Evolutionary conservation across 495 filamentous ascomycete genomes (phyloP), one percentile per base, ranked within the genome.

Genomic region (Lasiosphaeria ovina): DNA sequence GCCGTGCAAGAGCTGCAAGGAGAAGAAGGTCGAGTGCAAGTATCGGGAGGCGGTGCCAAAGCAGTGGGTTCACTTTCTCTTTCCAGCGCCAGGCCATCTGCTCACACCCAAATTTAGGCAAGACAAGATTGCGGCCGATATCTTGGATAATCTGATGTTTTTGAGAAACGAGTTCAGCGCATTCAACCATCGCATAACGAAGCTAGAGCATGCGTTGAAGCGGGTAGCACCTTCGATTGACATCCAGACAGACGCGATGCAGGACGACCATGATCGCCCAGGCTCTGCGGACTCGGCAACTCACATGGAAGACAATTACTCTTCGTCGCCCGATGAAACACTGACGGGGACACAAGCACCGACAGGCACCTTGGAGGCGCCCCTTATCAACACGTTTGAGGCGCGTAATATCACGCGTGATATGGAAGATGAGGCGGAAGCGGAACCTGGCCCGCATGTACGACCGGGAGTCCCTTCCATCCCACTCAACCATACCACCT

Each of bases 401-500:
- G 61, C 66, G 62, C 68, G 70, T 17, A 63, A 24, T 3, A 70
- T 68, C 62, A 62, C 69, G n/a, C 65, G 63, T 54, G 60, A 71
- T 57, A 71, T 76, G 66, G 73, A 77, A 47, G 75, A 79, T 31
- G 76, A 79, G 42, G 69, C 69, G 51, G 79, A 81, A 61, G 69
- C 67, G 3, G 73, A 76, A 51, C 76, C 77, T 0, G 80, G 78
- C 4, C 77, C 77, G 9, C 60, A 70, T n/a, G 74, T 80, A 16
- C 70, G 62, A 9, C 76, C 80, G 0, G 83, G 81, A 50, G 79
- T 82, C 34, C 78, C 86, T n/a, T 83, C 84, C 3, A 89, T 95
- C 51, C 88, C 88, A 0, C 78, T 83, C 6, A 88, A 91, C 42
- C 92, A 96, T 67, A 91, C 89, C 3, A 95, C 91, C 0, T 84